A percentile compares a stretch with the other conserved stretches of the same genome.
These are phyloP conservation scores for Talaromyces sp. DNA, from an alignment of 2,329 filamentous ascomycete species.

Conservation along the genomic window DNA sequence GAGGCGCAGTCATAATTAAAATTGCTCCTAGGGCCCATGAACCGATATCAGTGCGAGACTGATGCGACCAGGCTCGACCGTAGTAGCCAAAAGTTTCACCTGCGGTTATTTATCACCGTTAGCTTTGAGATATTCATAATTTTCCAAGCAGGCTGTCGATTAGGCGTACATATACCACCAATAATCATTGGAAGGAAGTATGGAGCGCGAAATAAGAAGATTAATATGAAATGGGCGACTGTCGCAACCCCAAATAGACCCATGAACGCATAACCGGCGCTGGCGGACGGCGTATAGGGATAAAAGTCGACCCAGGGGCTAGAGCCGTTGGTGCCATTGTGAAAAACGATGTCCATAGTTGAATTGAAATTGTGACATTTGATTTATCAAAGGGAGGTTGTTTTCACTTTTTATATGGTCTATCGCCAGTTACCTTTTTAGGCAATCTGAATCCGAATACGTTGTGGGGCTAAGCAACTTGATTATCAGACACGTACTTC, in stretches of 20 bases:
- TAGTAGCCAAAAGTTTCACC: slow-evolving; percentile 33
- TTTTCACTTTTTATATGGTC: background rate
- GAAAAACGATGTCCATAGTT: slow-evolving; percentile 26
- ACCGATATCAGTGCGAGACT: slow-evolving; percentile 16
- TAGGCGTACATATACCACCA: slow-evolving; percentile 29
- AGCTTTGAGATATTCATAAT: background rate
- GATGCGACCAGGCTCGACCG: slow-evolving; percentile 29
- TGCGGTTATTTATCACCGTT: slow-evolving; percentile 2
- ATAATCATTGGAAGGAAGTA: slow-evolving; percentile 33
- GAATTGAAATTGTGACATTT: background rate
- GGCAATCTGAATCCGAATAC: background rate
- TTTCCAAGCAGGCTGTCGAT: too few species aligned
- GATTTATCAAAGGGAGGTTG: background rate
- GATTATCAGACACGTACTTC: background rate
- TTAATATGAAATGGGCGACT: slow-evolving; percentile 23
- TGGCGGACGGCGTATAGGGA: slow-evolving; percentile 28
- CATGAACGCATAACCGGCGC: slow-evolving; percentile 31
- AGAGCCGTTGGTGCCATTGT: slow-evolving; percentile 25
- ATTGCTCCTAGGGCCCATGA: slow-evolving; percentile 34
- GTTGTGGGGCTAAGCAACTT: background rate
- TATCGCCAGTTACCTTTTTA: background rate
- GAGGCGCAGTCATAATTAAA: slow-evolving; percentile 35
- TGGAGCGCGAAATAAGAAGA: slow-evolving; percentile 25
- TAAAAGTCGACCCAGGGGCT: slow-evolving; percentile 29
- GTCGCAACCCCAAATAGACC: slow-evolving; percentile 28